phyloP scores from a whole-genome alignment of 495 filamentous ascomycete species.

The Talaromyces ruber region DNA sequence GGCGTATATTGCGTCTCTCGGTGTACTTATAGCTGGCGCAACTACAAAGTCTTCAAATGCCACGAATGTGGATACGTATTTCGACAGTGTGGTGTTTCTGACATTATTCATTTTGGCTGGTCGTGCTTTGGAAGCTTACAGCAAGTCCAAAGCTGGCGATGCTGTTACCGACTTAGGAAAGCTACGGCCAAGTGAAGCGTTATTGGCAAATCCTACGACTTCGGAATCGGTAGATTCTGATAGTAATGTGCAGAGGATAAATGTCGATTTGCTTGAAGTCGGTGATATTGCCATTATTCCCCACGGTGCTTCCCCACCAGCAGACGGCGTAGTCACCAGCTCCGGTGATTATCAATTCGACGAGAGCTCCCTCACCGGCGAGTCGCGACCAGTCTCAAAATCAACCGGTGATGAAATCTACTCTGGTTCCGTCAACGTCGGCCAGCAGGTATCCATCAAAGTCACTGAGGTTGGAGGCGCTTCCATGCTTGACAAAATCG shows the following conservation, averaged over 20 bases:
- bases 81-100: conserved; percentile 90
- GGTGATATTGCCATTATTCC: conserved; percentile 71
- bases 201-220: conserved; percentile 29
- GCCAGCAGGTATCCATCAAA: conserved; percentile 56
- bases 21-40: conserved; percentile 65
- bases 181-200: conserved; percentile 70
- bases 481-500: conserved; percentile 90
- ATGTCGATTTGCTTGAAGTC: conserved; percentile 71
- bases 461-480: conserved; percentile 64
- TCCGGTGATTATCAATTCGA: conserved; percentile 64
- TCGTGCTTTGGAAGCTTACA: conserved; percentile 80
- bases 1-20: conserved; percentile 79
- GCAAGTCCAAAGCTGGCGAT: conserved; percentile 85
- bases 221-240: conserved; percentile 2
- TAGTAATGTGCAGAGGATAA: conserved; percentile 33
- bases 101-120: conserved; percentile 84
- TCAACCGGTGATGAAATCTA: conserved; percentile 61
- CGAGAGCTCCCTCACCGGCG: conserved; percentile 85
- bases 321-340: conserved; percentile 62
- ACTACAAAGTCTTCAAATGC: conserved; percentile 23
- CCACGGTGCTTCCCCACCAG: conserved; percentile 77
- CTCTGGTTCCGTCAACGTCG: conserved; percentile 81
- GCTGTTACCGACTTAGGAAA: conserved; percentile 74
- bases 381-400: conserved; percentile 73
- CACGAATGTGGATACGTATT: conserved; percentile 62